Evolutionary conservation across 208 protist genomes (phyloP), one percentile per base, ranked within the genome.

Genomic region (Leishmania gerbilli): DNA sequence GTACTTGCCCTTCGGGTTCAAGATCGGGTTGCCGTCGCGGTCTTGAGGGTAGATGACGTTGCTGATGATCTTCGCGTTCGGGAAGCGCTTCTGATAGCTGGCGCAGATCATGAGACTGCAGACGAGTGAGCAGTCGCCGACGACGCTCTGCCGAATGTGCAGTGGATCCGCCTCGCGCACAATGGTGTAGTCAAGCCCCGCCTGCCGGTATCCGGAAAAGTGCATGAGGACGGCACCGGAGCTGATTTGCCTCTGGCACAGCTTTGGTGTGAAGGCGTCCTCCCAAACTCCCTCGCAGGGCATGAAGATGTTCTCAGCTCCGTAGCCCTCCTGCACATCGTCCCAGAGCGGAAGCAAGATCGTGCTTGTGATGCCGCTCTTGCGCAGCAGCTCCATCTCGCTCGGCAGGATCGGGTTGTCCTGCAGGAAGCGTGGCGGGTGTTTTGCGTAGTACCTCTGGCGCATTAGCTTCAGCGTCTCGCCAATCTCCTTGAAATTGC

Each of bases 41-140:
- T 95, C 93, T 69, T 97, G 96, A 19, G 96, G 96, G 83, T 92
- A 98, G 74, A 98, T 97, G 62, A 95, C 93, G 71, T 90, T 91
- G 80, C 86, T 91, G 81, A 98, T 97, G 64, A 97, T 92, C 79
- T 93, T 93, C 42, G 83, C 89, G 40, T 95, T 92, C 8, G 92
- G 93, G 79, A 94, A 97, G 51, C 93, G 88, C 74, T 95, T 89
- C 74, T 97, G 91, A 77, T 95, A 96, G 55, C 84, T 90, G 76
- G 94, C 93, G 78, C 92, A 89, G 62, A 93, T 89, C 80, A 90
- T 94, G 55, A 96, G 76, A 64, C 87, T 93, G 79, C 91, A 97
- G 42, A 97, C 93, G 51, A 97, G 88, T 15, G 92, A 94, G 86
- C 94, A 98, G 85, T 98, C 94, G 11, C 91, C 91, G 21, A 98